Base-by-base conservation (phyloP, 2,329 filamentous ascomycete genomes). In the Colletotrichum somersetense region DNA sequence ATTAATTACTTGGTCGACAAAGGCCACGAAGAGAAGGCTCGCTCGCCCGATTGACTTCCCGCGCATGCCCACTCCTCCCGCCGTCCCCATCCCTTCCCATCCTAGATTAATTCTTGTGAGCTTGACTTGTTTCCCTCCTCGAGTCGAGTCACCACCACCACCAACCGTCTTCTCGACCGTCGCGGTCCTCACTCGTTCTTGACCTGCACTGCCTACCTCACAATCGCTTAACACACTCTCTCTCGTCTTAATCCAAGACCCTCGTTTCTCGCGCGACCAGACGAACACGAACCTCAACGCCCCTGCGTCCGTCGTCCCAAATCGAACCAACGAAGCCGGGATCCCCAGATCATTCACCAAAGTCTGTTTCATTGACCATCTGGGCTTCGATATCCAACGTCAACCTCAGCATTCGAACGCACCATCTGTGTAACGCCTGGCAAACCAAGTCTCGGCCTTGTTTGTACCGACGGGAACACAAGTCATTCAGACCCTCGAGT, bases 41-140 rank as follows among this genome's bases (percentile, higher is more conserved):
- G 63, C n/a, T 63, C 53, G 26, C 65, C 55, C 53, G 69, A 59
- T 72, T 64, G 69, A 72, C 69, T 69, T 72, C 69, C 66, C 69
- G 59, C 26, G 58, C 66, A 64, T 72, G 63, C 69, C 69, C 66
- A 69, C 69, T 69, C 44, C 55, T 72, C 46, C 59, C 59, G 66
- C 55, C 33, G 4, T 64, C 59, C 69, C 46, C 66, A 72, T 72
- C 66, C 69, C 69, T 69, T 48, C 65, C 68, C 30, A 23, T 20
- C 65, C 40, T 40, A 35, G 42, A 61, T 61, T 50, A 63, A 64
- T 63, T 69, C 53, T 61, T 66, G 59, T 33, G 35, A 53, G 59
- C 66, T 64, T 42, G 65, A 65, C 65, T 50, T 20, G 44, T 59
- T 63, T 56, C 38, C 66, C 44, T 57, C 57, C 16, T 62, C 61